Conservation (phyloP, 1,284 basidiomycete species). For the Ceratobasidium sp. region DNA sequence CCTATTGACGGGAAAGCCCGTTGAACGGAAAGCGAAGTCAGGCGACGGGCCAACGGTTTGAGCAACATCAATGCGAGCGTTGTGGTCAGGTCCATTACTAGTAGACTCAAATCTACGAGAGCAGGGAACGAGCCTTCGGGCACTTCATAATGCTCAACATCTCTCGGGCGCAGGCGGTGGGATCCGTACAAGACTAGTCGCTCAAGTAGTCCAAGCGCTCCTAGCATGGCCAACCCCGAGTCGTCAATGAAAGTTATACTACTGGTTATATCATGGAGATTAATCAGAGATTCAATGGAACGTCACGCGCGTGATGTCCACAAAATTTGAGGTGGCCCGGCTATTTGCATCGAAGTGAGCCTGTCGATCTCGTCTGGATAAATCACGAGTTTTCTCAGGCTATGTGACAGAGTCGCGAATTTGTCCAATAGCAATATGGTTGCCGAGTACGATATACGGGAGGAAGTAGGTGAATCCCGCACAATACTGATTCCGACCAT, state of each 20-base stretch:
- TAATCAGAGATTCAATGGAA: background rate
- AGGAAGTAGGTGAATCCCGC: background rate
- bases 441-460: conserved; percentile 18
- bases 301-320: background rate
- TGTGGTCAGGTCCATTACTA: background rate
- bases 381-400: background rate
- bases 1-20: background rate
- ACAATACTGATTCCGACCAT: background rate
- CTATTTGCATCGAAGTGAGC: background rate
- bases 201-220: background rate
- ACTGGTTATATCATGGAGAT: conserved; percentile 7
- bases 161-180: background rate
- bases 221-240: background rate
- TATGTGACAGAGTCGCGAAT: background rate
- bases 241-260: background rate
- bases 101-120: background rate
- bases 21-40: background rate
- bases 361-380: background rate
- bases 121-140: conserved; percentile 10
- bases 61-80: background rate
- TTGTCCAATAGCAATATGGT: background rate
- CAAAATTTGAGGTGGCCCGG: background rate
- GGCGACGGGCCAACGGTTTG: background rate
- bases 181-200: background rate
- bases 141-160: background rate